phyloP scores from a whole-genome alignment of 2,329 filamentous ascomycete species.

The Fusarium temperatum region DNA sequence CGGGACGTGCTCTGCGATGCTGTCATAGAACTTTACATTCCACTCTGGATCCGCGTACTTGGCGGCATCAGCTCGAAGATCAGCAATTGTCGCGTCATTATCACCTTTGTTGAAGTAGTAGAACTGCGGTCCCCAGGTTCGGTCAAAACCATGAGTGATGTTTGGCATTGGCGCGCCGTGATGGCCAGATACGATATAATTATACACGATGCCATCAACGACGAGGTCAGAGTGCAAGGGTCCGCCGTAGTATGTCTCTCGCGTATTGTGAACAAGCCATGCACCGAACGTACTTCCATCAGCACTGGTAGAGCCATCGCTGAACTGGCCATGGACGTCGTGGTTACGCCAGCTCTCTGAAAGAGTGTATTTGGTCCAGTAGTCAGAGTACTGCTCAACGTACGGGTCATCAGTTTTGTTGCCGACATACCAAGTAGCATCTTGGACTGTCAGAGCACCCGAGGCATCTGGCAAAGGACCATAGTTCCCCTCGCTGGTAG shows the following conservation, averaged over 20 bases:
- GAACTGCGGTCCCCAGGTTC: constrained; percentile 70
- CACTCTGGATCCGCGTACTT: constrained; percentile 22
- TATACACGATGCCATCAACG: constrained; percentile 71
- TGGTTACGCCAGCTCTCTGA: constrained; percentile 65
- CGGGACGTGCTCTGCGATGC: constrained; percentile 14
- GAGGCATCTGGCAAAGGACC: constrained; percentile 55
- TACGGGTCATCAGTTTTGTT: constrained; percentile 63
- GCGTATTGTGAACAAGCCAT: constrained; percentile 70
- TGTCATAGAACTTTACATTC: constrained; percentile 34
- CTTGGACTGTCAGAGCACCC: constrained; percentile 62
- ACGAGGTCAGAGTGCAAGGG: constrained; percentile 68
- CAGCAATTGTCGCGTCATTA: neutral
- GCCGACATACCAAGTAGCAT: constrained; percentile 69
- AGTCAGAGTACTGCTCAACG: constrained; percentile 62
- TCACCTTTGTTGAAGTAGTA: constrained; percentile 64
- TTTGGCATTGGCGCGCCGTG: constrained; percentile 69
- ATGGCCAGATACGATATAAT: constrained; percentile 68
- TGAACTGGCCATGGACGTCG: constrained; percentile 61
- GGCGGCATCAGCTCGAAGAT: constrained; percentile 23
- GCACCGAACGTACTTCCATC: constrained; percentile 64
- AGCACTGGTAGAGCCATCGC: constrained; percentile 49
- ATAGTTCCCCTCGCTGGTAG: constrained; percentile 62
- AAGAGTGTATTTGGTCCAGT: constrained; percentile 73
- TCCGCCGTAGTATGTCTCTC: constrained; percentile 68
- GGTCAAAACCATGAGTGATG: constrained; percentile 70